Base-by-base conservation (phyloP, 2,329 filamentous ascomycete genomes). In the Colletotrichum musicola region DNA sequence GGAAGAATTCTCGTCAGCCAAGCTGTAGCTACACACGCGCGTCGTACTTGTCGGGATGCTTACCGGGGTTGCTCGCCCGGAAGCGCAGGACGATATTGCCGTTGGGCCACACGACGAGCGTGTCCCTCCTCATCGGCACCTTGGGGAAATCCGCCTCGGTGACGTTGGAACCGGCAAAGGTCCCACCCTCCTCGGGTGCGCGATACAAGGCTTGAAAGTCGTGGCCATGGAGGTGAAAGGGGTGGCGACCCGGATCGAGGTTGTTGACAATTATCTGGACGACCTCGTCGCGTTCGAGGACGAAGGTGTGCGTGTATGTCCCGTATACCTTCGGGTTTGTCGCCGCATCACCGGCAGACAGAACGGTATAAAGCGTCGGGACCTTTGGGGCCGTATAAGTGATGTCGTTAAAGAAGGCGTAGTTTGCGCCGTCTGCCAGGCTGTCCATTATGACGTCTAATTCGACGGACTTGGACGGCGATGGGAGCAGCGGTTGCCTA, bases 181-280 rank as follows among this genome's bases (percentile, higher is more conserved):
- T 81, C 6, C 90, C 89, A 0, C 81, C 85, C 0, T 90, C 84
- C 38, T 90, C 88, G 0, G 77, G 81, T 1, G 86, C 88, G 30
- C 91, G 89, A 71, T 86, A 83, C 42, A 93, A 76, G 4, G 90
- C 83, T 78, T 93, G 92, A 80, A 94, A 94, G 72, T 87, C 83
- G 77, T 94, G 92, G 0, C 92, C 92, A 80, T 96, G 94, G 1
- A 97, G 77, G 74, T 93, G 92, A 82, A 95, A 94, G 4, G 89
- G 93, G 74, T 94, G 92, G 10, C 89, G 90, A 50, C 93, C 82
- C 69, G 85, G 77, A 73, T 95, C 93, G 53, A 89, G 84, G 75
- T 94, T 95, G 82, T 94, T 93, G n/a, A 95, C 81, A 18, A 94
- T 80, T 57, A 95, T 86, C 75, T 95, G 89, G 35, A 95, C 87